These are phyloP conservation scores for Akebia trifoliata DNA, from an alignment of 164 flowering plant species.

Conservation along the genomic window DNA sequence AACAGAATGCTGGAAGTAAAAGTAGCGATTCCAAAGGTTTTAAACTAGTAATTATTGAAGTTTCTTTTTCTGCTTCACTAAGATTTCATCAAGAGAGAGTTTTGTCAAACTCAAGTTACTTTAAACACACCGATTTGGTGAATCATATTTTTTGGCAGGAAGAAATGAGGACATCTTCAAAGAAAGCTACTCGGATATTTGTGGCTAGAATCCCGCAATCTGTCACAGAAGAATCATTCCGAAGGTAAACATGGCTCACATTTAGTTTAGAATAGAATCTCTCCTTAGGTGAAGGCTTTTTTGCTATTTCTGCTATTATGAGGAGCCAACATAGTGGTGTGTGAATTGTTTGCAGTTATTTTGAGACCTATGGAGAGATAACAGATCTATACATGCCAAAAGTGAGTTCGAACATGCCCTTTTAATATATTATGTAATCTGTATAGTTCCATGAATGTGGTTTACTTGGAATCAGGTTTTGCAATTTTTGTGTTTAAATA, in stretches of 20 bases:
- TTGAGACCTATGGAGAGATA: slow-evolving; percentile 92
- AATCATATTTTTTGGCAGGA: slow-evolving; percentile 37
- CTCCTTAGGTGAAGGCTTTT: neutral
- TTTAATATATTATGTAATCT: slow-evolving; percentile 1
- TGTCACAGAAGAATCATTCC: slow-evolving; percentile 58
- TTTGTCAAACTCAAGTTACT: neutral
- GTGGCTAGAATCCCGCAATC: slow-evolving; percentile 77
- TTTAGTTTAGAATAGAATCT: neutral
- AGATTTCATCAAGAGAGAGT: neutral
- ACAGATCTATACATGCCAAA: slow-evolving; percentile 98
- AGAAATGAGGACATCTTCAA: slow-evolving; percentile 75
- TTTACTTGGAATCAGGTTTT: neutral
- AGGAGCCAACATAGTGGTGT: neutral
- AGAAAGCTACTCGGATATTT: slow-evolving; percentile 73
- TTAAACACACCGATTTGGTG: neutral
- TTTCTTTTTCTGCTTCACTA: too few species aligned
- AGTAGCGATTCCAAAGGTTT: slow-evolving; percentile 97
- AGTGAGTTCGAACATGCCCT: slow-evolving; percentile 32
- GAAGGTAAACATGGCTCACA: slow-evolving; percentile 38
- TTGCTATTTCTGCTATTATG: neutral
- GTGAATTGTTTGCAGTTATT: too few species aligned
- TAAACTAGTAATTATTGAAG: neutral
- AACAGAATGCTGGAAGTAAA: slow-evolving; percentile 86
- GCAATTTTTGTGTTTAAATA: too few species aligned
- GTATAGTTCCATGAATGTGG: neutral